Conservation (phyloP, 768 basidiomycete genomes). For the Agaricus subrufescens region DNA sequence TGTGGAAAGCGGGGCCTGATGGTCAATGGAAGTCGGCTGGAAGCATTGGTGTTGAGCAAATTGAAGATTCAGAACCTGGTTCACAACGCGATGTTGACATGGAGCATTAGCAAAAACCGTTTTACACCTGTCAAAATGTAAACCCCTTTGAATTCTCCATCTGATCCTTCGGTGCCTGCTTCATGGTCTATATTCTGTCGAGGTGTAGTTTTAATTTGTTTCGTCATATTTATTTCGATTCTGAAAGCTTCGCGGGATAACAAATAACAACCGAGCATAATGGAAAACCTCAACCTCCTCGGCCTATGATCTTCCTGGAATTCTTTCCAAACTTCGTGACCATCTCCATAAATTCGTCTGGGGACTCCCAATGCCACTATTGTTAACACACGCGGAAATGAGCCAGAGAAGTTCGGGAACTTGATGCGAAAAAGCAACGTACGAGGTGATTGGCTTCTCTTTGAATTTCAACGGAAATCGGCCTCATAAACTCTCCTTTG, state of each 20-base stretch:
- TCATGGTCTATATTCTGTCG: no score
- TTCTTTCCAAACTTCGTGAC: background rate
- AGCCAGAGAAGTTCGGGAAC: background rate
- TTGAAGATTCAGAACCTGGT: slow-evolving; percentile 34
- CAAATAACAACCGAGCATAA: no score
- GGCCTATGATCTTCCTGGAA: no score
- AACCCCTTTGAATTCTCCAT: no score
- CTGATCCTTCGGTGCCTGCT: no score
- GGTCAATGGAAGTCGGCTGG: slow-evolving; percentile 84
- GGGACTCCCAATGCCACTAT: slow-evolving; percentile 9
- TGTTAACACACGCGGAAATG: background rate
- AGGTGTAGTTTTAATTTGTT: no score
- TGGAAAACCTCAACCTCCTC: no score
- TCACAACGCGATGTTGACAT: slow-evolving; percentile 38
- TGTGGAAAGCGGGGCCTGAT: slow-evolving; percentile 84
- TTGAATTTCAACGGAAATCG: slow-evolving; percentile 19
- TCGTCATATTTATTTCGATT: no score
- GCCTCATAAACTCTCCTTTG: slow-evolving; percentile 17
- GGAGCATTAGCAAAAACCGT: slow-evolving; percentile 19
- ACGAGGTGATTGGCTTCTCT: slow-evolving; percentile 32
- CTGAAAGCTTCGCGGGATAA: no score
- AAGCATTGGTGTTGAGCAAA: slow-evolving; percentile 76
- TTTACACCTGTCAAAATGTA: background rate
- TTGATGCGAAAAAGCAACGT: slow-evolving; percentile 9
- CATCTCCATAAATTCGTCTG: background rate